Base-by-base conservation (phyloP, 1,284 basidiomycete species). In the Cystobasidiaceae sp. region DNA sequence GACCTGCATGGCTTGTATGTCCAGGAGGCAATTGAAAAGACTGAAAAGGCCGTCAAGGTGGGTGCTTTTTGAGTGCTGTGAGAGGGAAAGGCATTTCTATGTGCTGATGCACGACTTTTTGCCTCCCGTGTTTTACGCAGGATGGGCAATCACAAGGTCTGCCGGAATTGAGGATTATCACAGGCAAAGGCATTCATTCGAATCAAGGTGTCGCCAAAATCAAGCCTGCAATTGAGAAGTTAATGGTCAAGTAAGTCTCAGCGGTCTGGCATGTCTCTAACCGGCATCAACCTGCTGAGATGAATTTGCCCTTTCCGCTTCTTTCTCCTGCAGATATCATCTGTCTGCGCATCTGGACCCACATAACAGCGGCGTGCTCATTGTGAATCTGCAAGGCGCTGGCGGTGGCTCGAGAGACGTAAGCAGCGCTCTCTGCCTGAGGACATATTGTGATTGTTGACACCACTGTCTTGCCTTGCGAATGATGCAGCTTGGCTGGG, bases 161-260 rank as follows among this genome's bases (percentile, higher is more conserved):
- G 63, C 73, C 79, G 4, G 83, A 90, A 74, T 75, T 97, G n/a
- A 82, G 84, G 62, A 79, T 46, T 55, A 39, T 37, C 23, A 37
- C 41, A 4, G 25, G 86, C 6, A 89, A 91, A 77, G 93, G 93
- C 13, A 79, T 93, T 21, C 94, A 98, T 77, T 93, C 90, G 27
- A 78, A 82, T 51, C 83, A 85, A 28, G 86, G 88, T 60, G 82
- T 85, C 13, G 87, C 90, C 1, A 96, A 96, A 78, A 84, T 97
- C 75, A 93, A 90, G 75, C 94, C 94, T 21, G 93, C 93, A 3
- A 88, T 98, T 51, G 89, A 89, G 75, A 86, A 89, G 52, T 79
- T 97, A 62, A 90, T 93, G 84, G 81, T 82, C 67, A 88, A 87
- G 87, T 89, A 70, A 41, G 81, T 75, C 9, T 4, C n/a, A 39